Evolutionary conservation across 2,329 filamentous ascomycete species (phyloP), one percentile per base, ranked within the genome.

Genomic region (Paecilomyces fulvus): DNA sequence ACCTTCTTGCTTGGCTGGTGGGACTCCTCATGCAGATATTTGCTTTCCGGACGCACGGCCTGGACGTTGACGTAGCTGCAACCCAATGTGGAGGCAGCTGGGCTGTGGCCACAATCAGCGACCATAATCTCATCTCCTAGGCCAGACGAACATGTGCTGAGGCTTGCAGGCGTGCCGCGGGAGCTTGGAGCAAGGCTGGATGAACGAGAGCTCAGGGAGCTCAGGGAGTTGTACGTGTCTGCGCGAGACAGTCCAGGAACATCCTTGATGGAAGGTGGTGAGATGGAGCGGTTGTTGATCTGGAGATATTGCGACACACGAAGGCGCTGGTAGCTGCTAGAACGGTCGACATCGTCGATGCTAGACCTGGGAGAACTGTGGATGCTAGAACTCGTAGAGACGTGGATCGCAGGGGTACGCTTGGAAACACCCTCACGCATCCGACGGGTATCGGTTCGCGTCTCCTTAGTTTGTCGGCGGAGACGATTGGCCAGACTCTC

Each of bases 101-200:
- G 72, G 54, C 73, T 75, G 55, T 56, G 59, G 54, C 58, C 63
- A 10, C 56, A 54, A 28, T 76, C 73, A 11, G 65, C 65, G 14
- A 75, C 64, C 46, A 71, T 61, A 6, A 75, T 59, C 7, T 71
- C 69, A 17, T 72, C 69, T 30, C 63, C 63, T 7, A 64, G 64
- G n/a, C 63, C 63, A 21, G 70, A 71, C 0, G 70, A 74, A 59
- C 67, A 68, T 2, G 71, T 71, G 61, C 70, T 73, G 50, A 75
- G 65, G 55, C 70, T 76, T 37, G 72, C 70, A 0, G 75, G 75
- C 1, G 75, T 77, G 37, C 73, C 74, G 14, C 73, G 70, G 12
- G 70, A 73, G 57, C 73, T 76, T 17, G 75, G 72, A 6, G 75
- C 71, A 11, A 73, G 55, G 52, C 75, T 77, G 21, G 75, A 77